These are phyloP conservation scores for Craspedostauros australis DNA, from an alignment of 108 stramenopile genomes.

Conservation along the genomic window DNA sequence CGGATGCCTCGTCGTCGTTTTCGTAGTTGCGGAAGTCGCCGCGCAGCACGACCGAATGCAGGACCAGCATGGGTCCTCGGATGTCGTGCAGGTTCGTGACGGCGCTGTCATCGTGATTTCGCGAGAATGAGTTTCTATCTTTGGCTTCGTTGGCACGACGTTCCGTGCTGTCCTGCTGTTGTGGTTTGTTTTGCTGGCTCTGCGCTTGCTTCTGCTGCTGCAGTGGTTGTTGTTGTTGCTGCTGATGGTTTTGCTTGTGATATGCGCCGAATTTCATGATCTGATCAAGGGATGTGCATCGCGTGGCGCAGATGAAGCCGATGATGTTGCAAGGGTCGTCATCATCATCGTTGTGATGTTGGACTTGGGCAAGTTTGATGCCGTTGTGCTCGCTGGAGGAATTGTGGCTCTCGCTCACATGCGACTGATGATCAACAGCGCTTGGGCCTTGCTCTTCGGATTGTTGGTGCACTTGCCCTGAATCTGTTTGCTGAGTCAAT, in stretches of 20 bases:
- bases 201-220: no score
- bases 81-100: slow-evolving; percentile 69
- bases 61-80: slow-evolving; percentile 63
- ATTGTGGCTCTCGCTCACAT: no score
- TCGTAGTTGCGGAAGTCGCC: slow-evolving; percentile 48
- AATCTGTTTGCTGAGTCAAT: no score
- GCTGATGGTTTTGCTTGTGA: no score
- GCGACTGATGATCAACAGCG: no score
- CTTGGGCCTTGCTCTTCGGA: slow-evolving; percentile 12
- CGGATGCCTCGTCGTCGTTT: no score
- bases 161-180: no score
- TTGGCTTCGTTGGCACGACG: no score
- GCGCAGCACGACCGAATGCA: slow-evolving; percentile 80
- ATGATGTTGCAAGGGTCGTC: slow-evolving; percentile 51
- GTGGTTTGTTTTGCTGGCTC: no score
- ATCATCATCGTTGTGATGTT: slow-evolving; percentile 39
- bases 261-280: no score
- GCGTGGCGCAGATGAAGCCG: slow-evolving; percentile 83
- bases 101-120: slow-evolving; percentile 49
- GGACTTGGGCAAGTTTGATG: slow-evolving; percentile 5
- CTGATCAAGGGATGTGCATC: slow-evolving; percentile 38
- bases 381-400: slow-evolving; percentile 16
- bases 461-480: slow-evolving; percentile 1
- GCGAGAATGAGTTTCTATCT: no score
- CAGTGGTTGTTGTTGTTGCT: no score